phyloP scores from a whole-genome alignment of 768 basidiomycete species.

The Lyophyllum atratum region DNA sequence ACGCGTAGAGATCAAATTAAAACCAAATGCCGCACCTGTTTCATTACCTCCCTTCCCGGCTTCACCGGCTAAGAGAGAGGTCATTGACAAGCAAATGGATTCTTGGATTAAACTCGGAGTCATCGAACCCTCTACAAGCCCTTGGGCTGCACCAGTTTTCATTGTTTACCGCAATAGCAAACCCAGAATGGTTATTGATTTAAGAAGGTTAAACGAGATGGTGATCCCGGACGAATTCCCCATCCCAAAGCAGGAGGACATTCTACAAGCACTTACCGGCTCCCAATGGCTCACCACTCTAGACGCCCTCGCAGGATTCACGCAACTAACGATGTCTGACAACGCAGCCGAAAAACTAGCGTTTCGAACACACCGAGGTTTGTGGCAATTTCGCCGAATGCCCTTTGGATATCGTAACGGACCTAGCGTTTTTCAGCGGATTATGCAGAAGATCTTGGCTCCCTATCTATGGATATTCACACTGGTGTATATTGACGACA shows the following conservation, averaged over 20 bases:
- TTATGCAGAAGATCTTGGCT: background rate
- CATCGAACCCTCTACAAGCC: slow-evolving; percentile 39
- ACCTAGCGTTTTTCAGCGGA: background rate
- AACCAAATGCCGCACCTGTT: slow-evolving; percentile 25
- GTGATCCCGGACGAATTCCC: background rate
- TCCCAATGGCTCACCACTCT: too few species aligned
- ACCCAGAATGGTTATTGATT: slow-evolving; percentile 7
- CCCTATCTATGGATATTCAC: background rate
- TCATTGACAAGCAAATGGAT: slow-evolving; percentile 30
- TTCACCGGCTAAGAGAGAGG: slow-evolving; percentile 27
- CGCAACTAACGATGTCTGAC: too few species aligned
- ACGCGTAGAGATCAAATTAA: slow-evolving; percentile 25
- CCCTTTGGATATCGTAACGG: slow-evolving; percentile 1
- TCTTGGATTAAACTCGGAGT: slow-evolving; percentile 35
- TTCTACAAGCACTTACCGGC: too few species aligned
- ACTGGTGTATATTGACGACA: too few species aligned
- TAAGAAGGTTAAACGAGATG: background rate
- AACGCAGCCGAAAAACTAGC: background rate
- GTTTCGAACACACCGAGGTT: background rate
- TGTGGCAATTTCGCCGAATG: slow-evolving; percentile 1
- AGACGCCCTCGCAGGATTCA: too few species aligned
- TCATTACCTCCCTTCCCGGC: slow-evolving; percentile 24
- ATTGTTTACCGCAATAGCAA: too few species aligned
- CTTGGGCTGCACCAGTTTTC: too few species aligned
- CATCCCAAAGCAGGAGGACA: background rate